These are phyloP conservation scores for Verticillium dahliae DNA, from an alignment of 2,329 filamentous ascomycete species.

Conservation along the genomic window DNA sequence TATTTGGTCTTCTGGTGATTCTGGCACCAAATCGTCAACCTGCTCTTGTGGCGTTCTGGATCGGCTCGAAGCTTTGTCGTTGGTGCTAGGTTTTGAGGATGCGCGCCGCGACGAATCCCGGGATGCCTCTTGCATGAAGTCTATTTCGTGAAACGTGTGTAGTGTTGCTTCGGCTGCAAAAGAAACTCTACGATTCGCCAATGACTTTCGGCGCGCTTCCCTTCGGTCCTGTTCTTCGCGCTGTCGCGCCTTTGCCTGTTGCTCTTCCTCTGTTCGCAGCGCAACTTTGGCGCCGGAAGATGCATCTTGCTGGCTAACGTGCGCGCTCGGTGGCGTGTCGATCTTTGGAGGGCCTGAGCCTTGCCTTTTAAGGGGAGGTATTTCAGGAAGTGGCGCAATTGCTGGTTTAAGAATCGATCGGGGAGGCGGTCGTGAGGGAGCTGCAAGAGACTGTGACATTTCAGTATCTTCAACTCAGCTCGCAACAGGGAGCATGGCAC, in stretches of 20 bases:
- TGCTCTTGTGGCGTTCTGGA: conserved; percentile 30
- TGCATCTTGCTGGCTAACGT: conserved; percentile 2
- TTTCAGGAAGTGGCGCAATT: conserved; percentile 58
- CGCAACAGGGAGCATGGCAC: conserved; percentile 12
- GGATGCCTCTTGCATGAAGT: conserved; percentile 77
- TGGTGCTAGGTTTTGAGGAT: conserved; percentile 45
- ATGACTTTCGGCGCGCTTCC: conserved; percentile 85
- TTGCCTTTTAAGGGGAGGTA: conserved; percentile 55
- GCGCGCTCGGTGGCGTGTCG: background rate
- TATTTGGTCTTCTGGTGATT: conserved; percentile 59
- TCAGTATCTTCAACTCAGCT: conserved; percentile 8
- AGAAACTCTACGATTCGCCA: conserved; percentile 88
- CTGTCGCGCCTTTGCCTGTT: conserved; percentile 62
- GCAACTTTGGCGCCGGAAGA: conserved; percentile 51
- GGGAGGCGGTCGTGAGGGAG: conserved; percentile 41
- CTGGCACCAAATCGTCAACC: conserved; percentile 44
- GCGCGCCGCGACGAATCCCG: conserved; percentile 70
- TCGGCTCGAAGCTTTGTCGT: conserved; percentile 40
- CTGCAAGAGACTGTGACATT: conserved; percentile 46
- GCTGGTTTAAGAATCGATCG: conserved; percentile 78
- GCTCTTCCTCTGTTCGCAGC: conserved; percentile 62
- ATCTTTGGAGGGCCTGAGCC: conserved; percentile 5
- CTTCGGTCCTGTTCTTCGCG: conserved; percentile 68
- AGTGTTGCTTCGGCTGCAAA: conserved; percentile 96
- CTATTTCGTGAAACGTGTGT: conserved; percentile 93